Percentiles rank a stretch among this genome's conserved stretches.
Evolutionary conservation across 805 yeast species (phyloP).

Genomic region (Jamesozyma hellenica): DNA sequence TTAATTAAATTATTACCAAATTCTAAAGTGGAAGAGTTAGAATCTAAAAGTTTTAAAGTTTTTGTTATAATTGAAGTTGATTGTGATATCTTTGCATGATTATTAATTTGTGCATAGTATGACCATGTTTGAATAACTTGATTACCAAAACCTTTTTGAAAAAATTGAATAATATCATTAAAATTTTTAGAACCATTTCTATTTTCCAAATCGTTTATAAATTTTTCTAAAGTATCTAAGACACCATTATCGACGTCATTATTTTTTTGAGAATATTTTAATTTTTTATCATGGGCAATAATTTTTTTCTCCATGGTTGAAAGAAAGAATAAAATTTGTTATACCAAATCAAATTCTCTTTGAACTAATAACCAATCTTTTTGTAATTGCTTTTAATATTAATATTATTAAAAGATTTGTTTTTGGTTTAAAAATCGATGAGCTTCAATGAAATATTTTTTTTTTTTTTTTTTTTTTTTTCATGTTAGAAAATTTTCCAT

Average conservation of each 20-base stretch:
- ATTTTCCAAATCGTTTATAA: constrained; percentile 14
- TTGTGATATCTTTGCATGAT: constrained; percentile 41
- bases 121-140: constrained; percentile 40
- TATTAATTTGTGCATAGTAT: constrained; percentile 37
- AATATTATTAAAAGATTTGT: no score
- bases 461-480: no score
- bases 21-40: constrained; percentile 10
- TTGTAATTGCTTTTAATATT: no score
- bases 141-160: constrained; percentile 27
- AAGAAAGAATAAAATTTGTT: no score
- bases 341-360: no score
- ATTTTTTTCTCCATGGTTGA: no score
- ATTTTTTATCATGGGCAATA: constrained; percentile 3
- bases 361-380: no score
- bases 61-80: constrained; percentile 35
- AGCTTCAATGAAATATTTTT: no score
- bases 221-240: constrained; percentile 17
- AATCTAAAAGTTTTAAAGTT: constrained; percentile 22
- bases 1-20: constrained; percentile 29
- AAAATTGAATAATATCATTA: constrained; percentile 24
- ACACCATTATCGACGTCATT: constrained; percentile 23
- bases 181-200: constrained; percentile 15
- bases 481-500: no score
- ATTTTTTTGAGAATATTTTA: constrained; percentile 9
- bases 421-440: no score